Evolutionary conservation across 495 filamentous ascomycete species (phyloP).

Genomic region (Talaromyces thailandensis): DNA sequence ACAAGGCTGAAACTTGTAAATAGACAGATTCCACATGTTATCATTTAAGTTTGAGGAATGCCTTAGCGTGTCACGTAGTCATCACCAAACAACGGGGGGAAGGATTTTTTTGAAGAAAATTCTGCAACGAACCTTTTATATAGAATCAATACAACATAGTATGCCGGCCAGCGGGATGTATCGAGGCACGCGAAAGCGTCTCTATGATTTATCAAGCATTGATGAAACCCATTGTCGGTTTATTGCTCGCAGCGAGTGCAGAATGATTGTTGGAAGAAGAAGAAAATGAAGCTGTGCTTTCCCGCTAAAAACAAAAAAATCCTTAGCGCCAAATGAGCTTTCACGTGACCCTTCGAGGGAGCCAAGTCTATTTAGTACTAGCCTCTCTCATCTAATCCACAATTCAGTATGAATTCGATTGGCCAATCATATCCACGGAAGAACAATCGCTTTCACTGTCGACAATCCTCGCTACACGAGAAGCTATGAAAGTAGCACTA

Average conservation of each 20-base stretch:
- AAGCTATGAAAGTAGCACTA: background rate
- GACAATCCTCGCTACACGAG: background rate
- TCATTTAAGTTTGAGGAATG: slow-evolving; percentile 96
- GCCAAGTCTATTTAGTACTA: background rate
- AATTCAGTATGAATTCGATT: background rate
- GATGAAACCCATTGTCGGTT: background rate
- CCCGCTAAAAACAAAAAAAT: slow-evolving; percentile 5
- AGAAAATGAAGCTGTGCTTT: slow-evolving; percentile 12
- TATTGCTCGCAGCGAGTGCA: slow-evolving; percentile 2
- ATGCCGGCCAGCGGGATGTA: background rate
- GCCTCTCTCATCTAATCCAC: background rate
- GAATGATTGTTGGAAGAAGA: slow-evolving; percentile 9
- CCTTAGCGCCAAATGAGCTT: background rate
- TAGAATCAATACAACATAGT: background rate
- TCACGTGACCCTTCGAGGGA: background rate
- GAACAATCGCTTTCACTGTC: background rate
- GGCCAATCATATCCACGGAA: background rate
- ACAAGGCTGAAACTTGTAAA: slow-evolving; percentile 96
- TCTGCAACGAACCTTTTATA: slow-evolving; percentile 21
- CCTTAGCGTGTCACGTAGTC: slow-evolving; percentile 81
- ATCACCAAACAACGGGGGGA: slow-evolving; percentile 50
- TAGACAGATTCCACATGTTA: slow-evolving; percentile 76
- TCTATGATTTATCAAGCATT: background rate
- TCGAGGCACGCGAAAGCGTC: background rate
- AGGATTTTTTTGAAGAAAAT: slow-evolving; percentile 21